A percentile compares a stretch with the other conserved stretches of the same genome.
Conservation (phyloP, 805 yeast species). For the Nakazawaea wickerhamii region DNA sequence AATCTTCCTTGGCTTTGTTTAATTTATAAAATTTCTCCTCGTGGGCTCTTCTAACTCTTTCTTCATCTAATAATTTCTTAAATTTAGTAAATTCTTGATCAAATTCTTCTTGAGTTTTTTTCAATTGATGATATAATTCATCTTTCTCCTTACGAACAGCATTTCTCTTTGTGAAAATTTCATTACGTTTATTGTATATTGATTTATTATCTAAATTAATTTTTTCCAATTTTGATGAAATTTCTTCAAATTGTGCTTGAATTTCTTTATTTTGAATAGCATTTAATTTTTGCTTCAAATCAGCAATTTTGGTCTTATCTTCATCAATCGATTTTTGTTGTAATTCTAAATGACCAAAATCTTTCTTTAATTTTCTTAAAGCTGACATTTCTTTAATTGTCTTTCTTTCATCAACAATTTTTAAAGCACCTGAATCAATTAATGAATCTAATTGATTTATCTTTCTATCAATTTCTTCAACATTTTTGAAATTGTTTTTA, state of each 20-base stretch:
- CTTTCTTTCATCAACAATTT: conserved; percentile 88
- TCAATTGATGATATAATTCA: conserved; percentile 59
- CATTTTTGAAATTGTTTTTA: conserved; percentile 62
- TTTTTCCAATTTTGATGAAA: conserved; percentile 65
- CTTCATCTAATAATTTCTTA: conserved; percentile 62
- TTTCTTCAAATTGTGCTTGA: conserved; percentile 60
- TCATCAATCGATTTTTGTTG: conserved; percentile 75
- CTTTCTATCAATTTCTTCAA: conserved; percentile 65
- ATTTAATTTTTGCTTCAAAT: conserved; percentile 61
- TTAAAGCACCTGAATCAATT: conserved; percentile 72
- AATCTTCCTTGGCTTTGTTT: conserved; percentile 47
- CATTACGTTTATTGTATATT: conserved; percentile 60
- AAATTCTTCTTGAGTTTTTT: conserved; percentile 65
- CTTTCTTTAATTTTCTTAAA: conserved; percentile 76
- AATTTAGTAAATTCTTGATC: conserved; percentile 71
- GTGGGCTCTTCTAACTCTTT: conserved; percentile 60
- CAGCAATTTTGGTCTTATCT: conserved; percentile 70
- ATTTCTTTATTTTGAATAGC: conserved; percentile 57
- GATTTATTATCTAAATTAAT: conserved; percentile 55
- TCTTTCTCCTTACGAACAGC: conserved; percentile 64
- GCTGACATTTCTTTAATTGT: conserved; percentile 78
- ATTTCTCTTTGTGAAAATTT: conserved; percentile 58
- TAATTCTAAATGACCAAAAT: conserved; percentile 66
- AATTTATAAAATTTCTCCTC: conserved; percentile 51
- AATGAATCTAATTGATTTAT: conserved; percentile 61